Evolutionary conservation across 352 stramenopile species (phyloP), one percentile per base, ranked within the genome.

Genomic region (Globisporangium emineosum): DNA sequence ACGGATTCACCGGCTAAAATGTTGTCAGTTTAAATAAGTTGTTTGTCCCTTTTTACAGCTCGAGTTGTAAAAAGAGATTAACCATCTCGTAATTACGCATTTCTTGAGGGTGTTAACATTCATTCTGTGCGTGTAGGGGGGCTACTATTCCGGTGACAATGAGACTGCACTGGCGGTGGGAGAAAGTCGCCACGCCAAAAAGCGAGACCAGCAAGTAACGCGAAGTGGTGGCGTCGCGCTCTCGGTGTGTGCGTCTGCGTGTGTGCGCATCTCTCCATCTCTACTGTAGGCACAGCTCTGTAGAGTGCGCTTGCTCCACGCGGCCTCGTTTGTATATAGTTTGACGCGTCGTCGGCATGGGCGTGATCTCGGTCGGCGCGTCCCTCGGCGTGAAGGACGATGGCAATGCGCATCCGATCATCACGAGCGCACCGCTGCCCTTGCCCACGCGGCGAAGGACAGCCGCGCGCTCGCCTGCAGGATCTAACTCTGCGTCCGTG

Each of bases 361-460:
- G 84, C 62, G 75, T 93, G 29, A 93, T 93, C 75, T 90, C 84
- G 15, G 72, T 93, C 19, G 84, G 84, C 50, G 84, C 84, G 64
- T 91, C 84, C 58, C 72, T 93, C 32, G 84, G 84, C 69, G 82
- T 93, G 42, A 76, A 75, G 40, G 72, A 77, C 30, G 73, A 69
- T 40, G 21, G 51, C 60, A 51, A 56, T 51, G 57, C 37, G 23
- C 45, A 52, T 35, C 45, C 62, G 27, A 54, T 59, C 55, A 45
- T 58, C 19, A 37, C 49, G 0, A 49, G 60, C 3, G 25, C 50
- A 43, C 50, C 40, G 51, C 42, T 51, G 25, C 30, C 60, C 15
- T 25, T 60, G 55, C 23, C 33, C 35, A 35, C 19, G 25, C 32
- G 29, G 19, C 40, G 58, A 32, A 60, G 29, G 55, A 2, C 53